Conservation (phyloP, 371 early-diverging fungal genomes). For the Gilbertella persicaria region DNA sequence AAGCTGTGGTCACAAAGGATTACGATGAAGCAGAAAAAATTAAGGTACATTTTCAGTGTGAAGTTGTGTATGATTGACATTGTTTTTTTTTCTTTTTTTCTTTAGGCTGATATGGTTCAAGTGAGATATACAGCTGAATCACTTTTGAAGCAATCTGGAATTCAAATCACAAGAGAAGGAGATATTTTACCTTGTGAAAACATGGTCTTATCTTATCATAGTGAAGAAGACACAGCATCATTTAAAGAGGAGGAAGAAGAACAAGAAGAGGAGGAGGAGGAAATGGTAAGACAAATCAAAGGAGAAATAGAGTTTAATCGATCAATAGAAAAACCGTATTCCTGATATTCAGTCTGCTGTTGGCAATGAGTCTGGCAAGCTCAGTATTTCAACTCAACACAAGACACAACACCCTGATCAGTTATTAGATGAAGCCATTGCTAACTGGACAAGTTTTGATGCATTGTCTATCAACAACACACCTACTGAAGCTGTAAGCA, state of each 20-base stretch:
- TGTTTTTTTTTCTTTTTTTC: neutral
- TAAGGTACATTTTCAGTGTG: constrained; percentile 46
- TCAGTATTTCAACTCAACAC: too few species aligned
- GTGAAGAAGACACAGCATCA: neutral
- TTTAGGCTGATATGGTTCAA: constrained; percentile 26
- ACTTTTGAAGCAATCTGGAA: constrained; percentile 22
- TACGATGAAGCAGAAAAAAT: constrained; percentile 76
- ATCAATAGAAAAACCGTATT: constrained; percentile 2
- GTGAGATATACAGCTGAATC: constrained; percentile 17
- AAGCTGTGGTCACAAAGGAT: constrained; percentile 68
- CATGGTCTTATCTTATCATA: neutral
- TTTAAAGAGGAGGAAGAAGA: constrained; percentile 1
- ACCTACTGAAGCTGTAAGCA: constrained; percentile 1
- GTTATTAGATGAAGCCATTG: constrained; percentile 20
- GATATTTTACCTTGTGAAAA: constrained; percentile 18
- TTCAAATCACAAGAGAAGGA: constrained; percentile 27
- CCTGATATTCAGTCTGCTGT: constrained; percentile 9
- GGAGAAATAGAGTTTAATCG: neutral
- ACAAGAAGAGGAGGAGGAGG: neutral
- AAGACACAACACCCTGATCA: constrained; percentile 8
- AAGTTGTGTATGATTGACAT: neutral
- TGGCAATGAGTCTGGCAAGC: too few species aligned
- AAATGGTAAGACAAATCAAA: neutral
- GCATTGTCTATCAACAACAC: constrained; percentile 11
- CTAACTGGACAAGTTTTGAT: constrained; percentile 32